Percentiles rank a stretch among this genome's conserved stretches.
phyloP scores from a whole-genome alignment of 148 eudicot genomes.

The Cornus florida region DNA sequence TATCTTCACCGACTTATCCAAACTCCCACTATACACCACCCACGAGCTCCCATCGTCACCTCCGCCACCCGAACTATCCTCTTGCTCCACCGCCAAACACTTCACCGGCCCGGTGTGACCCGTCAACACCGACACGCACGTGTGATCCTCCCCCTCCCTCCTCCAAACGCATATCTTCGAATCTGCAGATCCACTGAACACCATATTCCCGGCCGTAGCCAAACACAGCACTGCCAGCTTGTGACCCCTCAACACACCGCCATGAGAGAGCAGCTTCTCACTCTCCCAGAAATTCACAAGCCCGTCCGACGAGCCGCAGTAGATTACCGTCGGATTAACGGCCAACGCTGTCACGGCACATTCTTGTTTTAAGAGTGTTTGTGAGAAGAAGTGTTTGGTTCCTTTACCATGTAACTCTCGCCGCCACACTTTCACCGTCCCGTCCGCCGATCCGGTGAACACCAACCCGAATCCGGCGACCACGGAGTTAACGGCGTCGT shows the following conservation, averaged over 20 bases:
- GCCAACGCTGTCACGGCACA: constrained; percentile 72
- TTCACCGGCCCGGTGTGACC: constrained; percentile 20
- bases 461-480: constrained; percentile 67
- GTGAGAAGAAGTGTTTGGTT: constrained; percentile 74
- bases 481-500: constrained; percentile 75
- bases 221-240: constrained; percentile 65
- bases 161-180: constrained; percentile 74
- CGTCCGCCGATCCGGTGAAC: constrained; percentile 78
- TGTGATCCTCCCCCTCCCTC: constrained; percentile 36
- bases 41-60: constrained; percentile 15
- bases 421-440: constrained; percentile 66
- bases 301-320: constrained; percentile 75
- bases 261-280: constrained; percentile 25
- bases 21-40: constrained; percentile 70
- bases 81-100: constrained; percentile 18
- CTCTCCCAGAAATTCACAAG: constrained; percentile 60
- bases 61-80: neutral
- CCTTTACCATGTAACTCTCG: constrained; percentile 72
- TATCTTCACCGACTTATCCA: constrained; percentile 77
- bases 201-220: constrained; percentile 47
- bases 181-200: constrained; percentile 76
- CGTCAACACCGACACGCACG: constrained; percentile 26
- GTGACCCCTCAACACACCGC: constrained; percentile 54
- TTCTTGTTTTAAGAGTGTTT: constrained; percentile 60
- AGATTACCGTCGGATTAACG: constrained; percentile 41